phyloP scores from a whole-genome alignment of 805 yeast genomes.

The Candida adriatica region DNA sequence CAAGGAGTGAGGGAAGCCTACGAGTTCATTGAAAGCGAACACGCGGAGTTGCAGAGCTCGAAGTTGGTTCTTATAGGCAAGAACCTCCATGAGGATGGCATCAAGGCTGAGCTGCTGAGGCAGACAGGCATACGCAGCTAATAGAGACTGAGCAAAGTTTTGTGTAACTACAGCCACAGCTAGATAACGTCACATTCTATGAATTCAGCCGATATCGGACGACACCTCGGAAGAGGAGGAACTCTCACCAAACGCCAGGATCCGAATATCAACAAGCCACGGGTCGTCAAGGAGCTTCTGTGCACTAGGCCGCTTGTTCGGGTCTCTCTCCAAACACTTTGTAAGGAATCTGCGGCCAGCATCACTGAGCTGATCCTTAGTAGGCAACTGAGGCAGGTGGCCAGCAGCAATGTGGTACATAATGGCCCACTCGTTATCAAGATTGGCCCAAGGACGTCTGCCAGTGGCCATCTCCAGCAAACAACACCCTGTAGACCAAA shows the following conservation, averaged over 20 bases:
- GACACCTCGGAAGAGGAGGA: slow-evolving; percentile 21
- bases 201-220: slow-evolving; percentile 15
- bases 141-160: background rate
- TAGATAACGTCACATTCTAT: background rate
- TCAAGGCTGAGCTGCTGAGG: slow-evolving; percentile 27
- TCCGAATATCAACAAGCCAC: slow-evolving; percentile 73
- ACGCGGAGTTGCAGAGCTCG: slow-evolving; percentile 34
- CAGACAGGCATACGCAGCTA: slow-evolving; percentile 4
- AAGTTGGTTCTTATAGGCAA: slow-evolving; percentile 77
- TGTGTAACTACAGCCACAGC: background rate
- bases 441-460: slow-evolving; percentile 90
- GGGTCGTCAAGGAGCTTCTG: slow-evolving; percentile 82
- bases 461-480: slow-evolving; percentile 96
- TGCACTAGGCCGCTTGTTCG: slow-evolving; percentile 74
- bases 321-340: slow-evolving; percentile 77
- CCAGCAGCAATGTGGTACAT: slow-evolving; percentile 98
- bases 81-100: slow-evolving; percentile 34
- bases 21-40: slow-evolving; percentile 52
- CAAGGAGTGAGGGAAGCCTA: slow-evolving; percentile 95
- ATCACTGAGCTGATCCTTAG: slow-evolving; percentile 66
- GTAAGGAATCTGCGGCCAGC: slow-evolving; percentile 67
- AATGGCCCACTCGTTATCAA: slow-evolving; percentile 96
- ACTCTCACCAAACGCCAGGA: slow-evolving; percentile 55
- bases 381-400: slow-evolving; percentile 80
- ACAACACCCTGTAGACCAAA: slow-evolving; percentile 97